These are phyloP conservation scores for Oleoguttula mirabilis DNA, from an alignment of 495 filamentous ascomycete species.

Conservation along the genomic window DNA sequence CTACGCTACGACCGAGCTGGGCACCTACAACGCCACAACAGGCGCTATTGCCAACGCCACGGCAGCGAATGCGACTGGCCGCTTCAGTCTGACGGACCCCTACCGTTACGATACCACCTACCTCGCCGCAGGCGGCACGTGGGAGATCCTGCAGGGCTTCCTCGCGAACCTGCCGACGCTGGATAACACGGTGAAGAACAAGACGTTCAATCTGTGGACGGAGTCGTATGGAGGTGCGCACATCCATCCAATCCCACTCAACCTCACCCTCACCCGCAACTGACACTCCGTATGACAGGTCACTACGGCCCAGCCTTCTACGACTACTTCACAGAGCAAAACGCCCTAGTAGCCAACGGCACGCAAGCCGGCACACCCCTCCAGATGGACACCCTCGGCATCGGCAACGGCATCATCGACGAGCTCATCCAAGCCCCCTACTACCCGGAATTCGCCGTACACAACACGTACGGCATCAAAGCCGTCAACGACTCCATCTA, in stretches of 20 bases:
- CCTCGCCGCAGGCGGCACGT: conserved; percentile 36
- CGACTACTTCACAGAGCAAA: conserved; percentile 50
- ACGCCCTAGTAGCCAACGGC: conserved; percentile 38
- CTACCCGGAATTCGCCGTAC: conserved; percentile 55
- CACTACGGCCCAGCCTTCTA: conserved; percentile 45
- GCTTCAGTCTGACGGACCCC: conserved; percentile 34
- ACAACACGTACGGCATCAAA: conserved; percentile 64
- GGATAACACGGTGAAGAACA: conserved; percentile 25
- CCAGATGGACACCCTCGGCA: conserved; percentile 38
- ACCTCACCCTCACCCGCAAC: no score
- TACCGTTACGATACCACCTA: conserved; percentile 34
- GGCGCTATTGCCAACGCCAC: conserved; percentile 36
- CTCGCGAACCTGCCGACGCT: conserved; percentile 28
- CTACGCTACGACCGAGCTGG: conserved; percentile 35
- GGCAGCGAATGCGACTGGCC: conserved; percentile 34
- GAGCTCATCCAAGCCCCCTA: conserved; percentile 50
- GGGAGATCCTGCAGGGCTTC: conserved; percentile 37
- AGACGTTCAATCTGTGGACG: conserved; percentile 52
- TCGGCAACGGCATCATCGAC: conserved; percentile 66
- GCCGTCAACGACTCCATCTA: conserved; percentile 55
- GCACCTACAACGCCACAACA: conserved; percentile 21
- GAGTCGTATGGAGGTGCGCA: conserved; percentile 36
- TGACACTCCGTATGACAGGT: no score
- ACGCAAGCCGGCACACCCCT: conserved; percentile 39
- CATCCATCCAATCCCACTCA: no score